Evolutionary conservation across 2,329 filamentous ascomycete species (phyloP).

Genomic region (Xylaria sp.): DNA sequence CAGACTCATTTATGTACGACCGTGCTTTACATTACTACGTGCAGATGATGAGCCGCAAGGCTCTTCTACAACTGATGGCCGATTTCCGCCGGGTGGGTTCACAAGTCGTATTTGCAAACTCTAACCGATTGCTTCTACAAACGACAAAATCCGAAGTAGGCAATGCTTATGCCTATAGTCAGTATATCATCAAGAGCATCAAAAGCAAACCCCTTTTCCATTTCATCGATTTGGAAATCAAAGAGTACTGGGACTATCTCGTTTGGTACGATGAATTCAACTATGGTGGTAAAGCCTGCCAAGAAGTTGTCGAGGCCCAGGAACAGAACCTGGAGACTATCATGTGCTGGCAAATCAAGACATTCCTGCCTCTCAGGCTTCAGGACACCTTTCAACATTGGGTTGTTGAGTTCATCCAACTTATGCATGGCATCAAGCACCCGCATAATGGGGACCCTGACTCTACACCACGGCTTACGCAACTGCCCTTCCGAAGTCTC

Average conservation of each 20-base stretch:
- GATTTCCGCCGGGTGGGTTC: slow-evolving; percentile 96
- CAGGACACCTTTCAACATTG: slow-evolving; percentile 90
- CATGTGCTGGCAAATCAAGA: slow-evolving; percentile 98
- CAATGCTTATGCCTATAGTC: slow-evolving; percentile 94
- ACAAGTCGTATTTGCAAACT: slow-evolving; percentile 92
- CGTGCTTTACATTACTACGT: slow-evolving; percentile 95
- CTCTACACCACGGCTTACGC: slow-evolving; percentile 67
- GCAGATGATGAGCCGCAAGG: slow-evolving; percentile 98
- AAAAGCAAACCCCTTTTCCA: slow-evolving; percentile 95
- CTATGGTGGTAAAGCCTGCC: slow-evolving; percentile 93
- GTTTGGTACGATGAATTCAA: slow-evolving; percentile 99
- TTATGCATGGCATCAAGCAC: slow-evolving; percentile 90
- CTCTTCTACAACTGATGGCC: slow-evolving; percentile 94
- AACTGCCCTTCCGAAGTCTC: slow-evolving; percentile 65
- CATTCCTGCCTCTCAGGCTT: slow-evolving; percentile 83
- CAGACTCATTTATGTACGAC: slow-evolving; percentile 95
- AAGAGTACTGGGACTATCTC: slow-evolving; percentile 99
- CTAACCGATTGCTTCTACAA: slow-evolving; percentile 89
- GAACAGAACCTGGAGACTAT: slow-evolving; percentile 87
- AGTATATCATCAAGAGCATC: slow-evolving; percentile 98
- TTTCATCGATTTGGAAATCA: slow-evolving; percentile 96
- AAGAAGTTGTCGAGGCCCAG: slow-evolving; percentile 77
- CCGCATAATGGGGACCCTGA: slow-evolving; percentile 64
- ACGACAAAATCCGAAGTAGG: slow-evolving; percentile 97
- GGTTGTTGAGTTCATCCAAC: slow-evolving; percentile 92